Conservation (phyloP, 129 eudicot species). For the Cynara cardunculus region DNA sequence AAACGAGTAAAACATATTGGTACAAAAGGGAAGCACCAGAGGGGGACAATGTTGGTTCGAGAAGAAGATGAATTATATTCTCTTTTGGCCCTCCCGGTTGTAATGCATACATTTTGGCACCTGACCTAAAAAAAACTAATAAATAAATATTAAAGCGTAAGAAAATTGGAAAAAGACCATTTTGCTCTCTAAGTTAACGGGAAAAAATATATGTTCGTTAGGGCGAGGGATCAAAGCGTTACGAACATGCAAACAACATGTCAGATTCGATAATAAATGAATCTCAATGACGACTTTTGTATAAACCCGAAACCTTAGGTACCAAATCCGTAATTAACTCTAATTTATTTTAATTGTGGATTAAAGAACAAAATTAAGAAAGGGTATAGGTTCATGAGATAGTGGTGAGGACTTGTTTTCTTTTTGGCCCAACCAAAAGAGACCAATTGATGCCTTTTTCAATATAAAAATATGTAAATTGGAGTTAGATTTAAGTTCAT, state of each 20-base stretch:
- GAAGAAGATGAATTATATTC: background rate
- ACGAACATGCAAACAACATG: background rate
- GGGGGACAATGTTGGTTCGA: background rate
- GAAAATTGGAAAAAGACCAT: too few relatives aligned
- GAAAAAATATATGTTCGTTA: too few relatives aligned
- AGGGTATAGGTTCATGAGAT: background rate
- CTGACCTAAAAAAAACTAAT: too few relatives aligned
- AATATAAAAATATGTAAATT: background rate
- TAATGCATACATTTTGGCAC: too few relatives aligned
- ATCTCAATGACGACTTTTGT: background rate
- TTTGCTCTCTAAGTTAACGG: too few relatives aligned
- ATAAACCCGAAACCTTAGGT: background rate
- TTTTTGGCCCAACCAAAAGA: background rate
- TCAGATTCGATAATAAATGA: background rate
- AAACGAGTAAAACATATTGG: too few relatives aligned
- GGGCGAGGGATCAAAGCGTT: background rate
- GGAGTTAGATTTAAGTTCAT: too few relatives aligned
- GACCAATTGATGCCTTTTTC: background rate
- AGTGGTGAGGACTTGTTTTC: background rate
- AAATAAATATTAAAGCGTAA: too few relatives aligned
- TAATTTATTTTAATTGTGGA: too few relatives aligned
- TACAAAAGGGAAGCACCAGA: too few relatives aligned
- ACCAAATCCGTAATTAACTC: background rate
- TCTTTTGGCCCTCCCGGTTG: too few relatives aligned
- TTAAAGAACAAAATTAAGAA: too few relatives aligned